Evolutionary conservation across 257 asterid genomes (phyloP), one percentile per base, ranked within the genome.

Genomic region (Nicotiana noctiflora): DNA sequence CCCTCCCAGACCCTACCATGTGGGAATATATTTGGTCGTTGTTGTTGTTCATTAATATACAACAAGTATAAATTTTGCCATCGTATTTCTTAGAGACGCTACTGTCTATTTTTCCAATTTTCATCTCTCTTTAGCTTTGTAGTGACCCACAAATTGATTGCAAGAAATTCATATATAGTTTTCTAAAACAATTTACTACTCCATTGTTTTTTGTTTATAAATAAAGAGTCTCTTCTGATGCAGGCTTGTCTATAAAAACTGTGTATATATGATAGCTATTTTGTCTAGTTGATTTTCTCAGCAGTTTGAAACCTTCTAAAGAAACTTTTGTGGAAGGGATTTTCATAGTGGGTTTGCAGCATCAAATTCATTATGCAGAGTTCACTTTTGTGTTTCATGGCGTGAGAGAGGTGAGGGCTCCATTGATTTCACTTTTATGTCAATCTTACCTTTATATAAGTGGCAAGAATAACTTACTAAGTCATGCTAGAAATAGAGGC

Each of bases 311-410:
- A 68, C 76, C 37, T 72, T 72, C 60, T 21, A 40, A 44, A 21
- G 34, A 44, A 40, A 27, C 31, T 44, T 70, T 70, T 44, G 9
- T 17, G 21, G 13, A 44, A 40, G 34, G 8, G 46, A n/a, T 3
- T 37, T 34, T 67, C 77, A 21, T 44, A 12, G 59, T 70, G 77
- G 77, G 19, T 18, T 70, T 46, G 37, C 32, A 21, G 37, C 59
- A 72, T 72, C 77, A 72, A 0, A 23, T 72, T 13, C 77, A 72
- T 72, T 72, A 72, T 72, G 37, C 18, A 72, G 59, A 72, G 34
- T 72, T 46, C 60, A 46, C 77, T 72, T 72, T 72, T 21, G 23
- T 72, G 77, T 72, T 72, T 7, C 60, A 72, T 72, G 59, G 77
- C 77, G 77, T 70, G 77, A 70, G 59, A 21, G 10, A 44, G 9